Percentiles rank a stretch among this genome's conserved stretches.
Conservation (phyloP, 352 stramenopile genomes). For the Phytophthora meadii region DNA sequence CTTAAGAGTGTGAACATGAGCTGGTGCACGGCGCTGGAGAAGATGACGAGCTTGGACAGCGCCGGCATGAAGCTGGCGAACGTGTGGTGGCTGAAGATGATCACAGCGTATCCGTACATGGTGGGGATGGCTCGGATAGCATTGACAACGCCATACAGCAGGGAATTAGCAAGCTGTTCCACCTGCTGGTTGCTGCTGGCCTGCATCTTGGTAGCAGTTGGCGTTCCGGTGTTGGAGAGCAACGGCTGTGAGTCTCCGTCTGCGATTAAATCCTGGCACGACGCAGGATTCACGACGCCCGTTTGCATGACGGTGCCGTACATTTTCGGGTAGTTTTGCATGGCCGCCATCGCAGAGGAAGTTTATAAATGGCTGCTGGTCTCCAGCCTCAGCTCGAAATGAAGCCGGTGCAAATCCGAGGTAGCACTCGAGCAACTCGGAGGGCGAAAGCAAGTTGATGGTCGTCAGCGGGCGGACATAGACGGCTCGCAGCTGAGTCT, state of each 20-base stretch:
- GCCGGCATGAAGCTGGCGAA: conserved; percentile 84
- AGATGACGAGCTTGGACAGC: conserved; percentile 95
- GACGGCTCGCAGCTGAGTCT: not conserved
- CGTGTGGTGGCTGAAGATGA: conserved; percentile 94
- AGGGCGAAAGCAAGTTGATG: not conserved
- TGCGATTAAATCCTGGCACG: conserved; percentile 1
- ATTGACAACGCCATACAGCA: conserved; percentile 91
- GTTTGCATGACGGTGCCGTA: conserved; percentile 9
- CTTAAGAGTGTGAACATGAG: conserved; percentile 87
- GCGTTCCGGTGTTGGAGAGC: conserved; percentile 5
- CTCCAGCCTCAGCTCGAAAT: not conserved
- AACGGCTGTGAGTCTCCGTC: not conserved
- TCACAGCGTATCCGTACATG: conserved; percentile 94
- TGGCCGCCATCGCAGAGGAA: not conserved
- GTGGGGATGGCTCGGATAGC: conserved; percentile 92
- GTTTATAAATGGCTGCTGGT: conserved; percentile 3
- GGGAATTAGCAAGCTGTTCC: conserved; percentile 51
- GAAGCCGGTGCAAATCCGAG: conserved; percentile 9
- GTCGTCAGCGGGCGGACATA: conserved; percentile 1
- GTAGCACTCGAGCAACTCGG: not conserved
- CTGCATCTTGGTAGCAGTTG: not conserved
- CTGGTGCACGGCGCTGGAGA: conserved; percentile 96
- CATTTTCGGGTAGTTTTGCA: conserved; percentile 11
- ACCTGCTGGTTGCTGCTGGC: not conserved
- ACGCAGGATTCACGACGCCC: conserved; percentile 5